Evolutionary conservation across 2,329 filamentous ascomycete genomes (phyloP).

Genomic region (Talaromyces sp.): DNA sequence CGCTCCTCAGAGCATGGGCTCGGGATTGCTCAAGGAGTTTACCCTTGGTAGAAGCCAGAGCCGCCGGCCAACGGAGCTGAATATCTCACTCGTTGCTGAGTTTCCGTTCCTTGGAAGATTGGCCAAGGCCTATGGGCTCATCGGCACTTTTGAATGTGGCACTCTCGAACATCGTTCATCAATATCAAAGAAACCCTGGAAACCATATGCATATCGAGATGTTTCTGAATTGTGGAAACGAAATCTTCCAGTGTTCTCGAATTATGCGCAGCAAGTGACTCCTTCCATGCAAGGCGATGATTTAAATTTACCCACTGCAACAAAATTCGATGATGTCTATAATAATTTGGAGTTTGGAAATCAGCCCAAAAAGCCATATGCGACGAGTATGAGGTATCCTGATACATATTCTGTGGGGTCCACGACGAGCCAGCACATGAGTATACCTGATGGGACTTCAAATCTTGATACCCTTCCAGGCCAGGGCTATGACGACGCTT

Average conservation of each 20-base stretch:
- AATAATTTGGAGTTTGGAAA: no score
- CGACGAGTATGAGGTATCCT: no score
- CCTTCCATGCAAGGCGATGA: no score
- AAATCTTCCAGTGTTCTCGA: neutral
- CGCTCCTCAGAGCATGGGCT: neutral
- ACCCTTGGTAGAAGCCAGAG: neutral
- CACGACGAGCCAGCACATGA: no score
- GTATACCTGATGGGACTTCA: no score
- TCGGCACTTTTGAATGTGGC: neutral
- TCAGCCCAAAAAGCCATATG: no score
- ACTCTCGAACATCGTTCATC: neutral
- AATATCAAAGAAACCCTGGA: neutral
- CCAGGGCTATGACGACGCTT: neutral
- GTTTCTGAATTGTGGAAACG: neutral
- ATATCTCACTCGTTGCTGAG: neutral
- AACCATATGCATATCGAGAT: neutral
- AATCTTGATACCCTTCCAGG: neutral
- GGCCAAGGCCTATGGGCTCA: neutral
- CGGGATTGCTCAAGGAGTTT: neutral
- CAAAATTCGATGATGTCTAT: no score
- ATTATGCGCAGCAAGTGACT: neutral
- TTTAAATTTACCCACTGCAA: no score
- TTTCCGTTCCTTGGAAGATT: neutral
- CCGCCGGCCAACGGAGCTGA: neutral
- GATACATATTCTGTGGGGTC: no score